A percentile compares a stretch with the other conserved stretches of the same genome.
phyloP scores from a whole-genome alignment of 2,329 filamentous ascomycete species.

The Tolypocladium inflatum region DNA sequence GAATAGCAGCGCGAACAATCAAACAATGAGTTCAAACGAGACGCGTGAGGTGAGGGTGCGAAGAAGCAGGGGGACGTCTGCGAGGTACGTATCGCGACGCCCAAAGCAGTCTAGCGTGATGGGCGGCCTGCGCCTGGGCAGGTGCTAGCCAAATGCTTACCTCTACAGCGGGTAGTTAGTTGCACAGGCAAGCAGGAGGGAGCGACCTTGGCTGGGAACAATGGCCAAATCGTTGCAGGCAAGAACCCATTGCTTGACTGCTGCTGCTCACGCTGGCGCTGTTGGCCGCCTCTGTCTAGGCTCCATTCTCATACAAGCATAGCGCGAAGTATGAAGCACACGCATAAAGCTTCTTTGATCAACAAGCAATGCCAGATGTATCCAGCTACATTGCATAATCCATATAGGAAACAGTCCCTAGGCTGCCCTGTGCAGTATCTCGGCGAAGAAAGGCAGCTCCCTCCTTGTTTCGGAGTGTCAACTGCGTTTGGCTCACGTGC shows the following conservation, averaged over 20 bases:
- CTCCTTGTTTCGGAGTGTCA: too few species aligned
- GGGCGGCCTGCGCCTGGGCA: not conserved
- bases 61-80: conserved; percentile 4
- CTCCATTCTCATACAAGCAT: too few species aligned
- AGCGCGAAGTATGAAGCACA: too few species aligned
- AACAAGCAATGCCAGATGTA: too few species aligned
- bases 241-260: too few species aligned
- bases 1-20: not conserved
- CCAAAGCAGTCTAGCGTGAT: conserved; percentile 16
- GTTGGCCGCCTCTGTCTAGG: too few species aligned
- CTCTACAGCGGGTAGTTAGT: not conserved
- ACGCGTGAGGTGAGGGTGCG: conserved; percentile 1
- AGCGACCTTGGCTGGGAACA: not conserved
- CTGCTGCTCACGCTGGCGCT: too few species aligned
- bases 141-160: not conserved
- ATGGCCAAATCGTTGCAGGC: not conserved
- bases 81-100: conserved; percentile 14
- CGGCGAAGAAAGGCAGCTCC: too few species aligned
- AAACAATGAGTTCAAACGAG: not conserved
- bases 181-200: not conserved
- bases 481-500: not conserved
- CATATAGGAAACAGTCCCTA: too few species aligned
- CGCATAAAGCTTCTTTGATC: too few species aligned
- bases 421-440: too few species aligned
- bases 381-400: too few species aligned